phyloP scores from a whole-genome alignment of 805 yeast genomes.

The Candida endomychidarum region DNA sequence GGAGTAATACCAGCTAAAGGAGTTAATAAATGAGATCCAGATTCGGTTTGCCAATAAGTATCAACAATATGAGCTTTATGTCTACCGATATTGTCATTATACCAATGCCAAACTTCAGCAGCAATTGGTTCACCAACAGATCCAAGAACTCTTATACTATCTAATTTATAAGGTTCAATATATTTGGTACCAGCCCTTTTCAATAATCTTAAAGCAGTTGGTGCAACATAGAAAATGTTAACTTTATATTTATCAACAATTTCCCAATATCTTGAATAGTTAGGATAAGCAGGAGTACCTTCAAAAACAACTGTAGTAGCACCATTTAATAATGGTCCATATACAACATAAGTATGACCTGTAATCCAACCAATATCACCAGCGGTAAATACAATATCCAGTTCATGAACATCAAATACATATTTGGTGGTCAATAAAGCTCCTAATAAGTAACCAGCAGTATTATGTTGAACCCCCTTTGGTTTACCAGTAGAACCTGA shows the following conservation, averaged over 20 bases:
- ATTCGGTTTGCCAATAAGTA: conserved; percentile 99
- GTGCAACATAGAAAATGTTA: conserved; percentile 97
- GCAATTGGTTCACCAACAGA: conserved; percentile 99
- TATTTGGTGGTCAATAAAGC: conserved; percentile 90
- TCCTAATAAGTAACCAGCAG: conserved; percentile 93
- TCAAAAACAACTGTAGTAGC: conserved; percentile 92
- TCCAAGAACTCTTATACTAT: conserved; percentile 88
- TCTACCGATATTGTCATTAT: conserved; percentile 87
- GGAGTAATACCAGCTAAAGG: conserved; percentile 94
- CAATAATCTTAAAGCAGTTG: conserved; percentile 93
- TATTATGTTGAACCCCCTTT: conserved; percentile 94
- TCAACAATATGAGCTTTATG: conserved; percentile 87
- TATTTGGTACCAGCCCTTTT: conserved; percentile 84
- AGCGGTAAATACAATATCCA: conserved; percentile 90
- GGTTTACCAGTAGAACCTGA: conserved; percentile 99
- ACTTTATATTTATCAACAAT: conserved; percentile 89
- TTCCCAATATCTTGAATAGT: conserved; percentile 94
- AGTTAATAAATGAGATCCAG: conserved; percentile 92
- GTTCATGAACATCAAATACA: conserved; percentile 88
- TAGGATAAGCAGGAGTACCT: conserved; percentile 97
- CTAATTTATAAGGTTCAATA: conserved; percentile 76
- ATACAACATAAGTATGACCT: conserved; percentile 93
- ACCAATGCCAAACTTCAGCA: conserved; percentile 99
- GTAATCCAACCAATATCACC: conserved; percentile 99
- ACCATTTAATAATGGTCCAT: conserved; percentile 87